phyloP scores from a whole-genome alignment of 2,329 filamentous ascomycete species.

The Microcera coccophila region DNA sequence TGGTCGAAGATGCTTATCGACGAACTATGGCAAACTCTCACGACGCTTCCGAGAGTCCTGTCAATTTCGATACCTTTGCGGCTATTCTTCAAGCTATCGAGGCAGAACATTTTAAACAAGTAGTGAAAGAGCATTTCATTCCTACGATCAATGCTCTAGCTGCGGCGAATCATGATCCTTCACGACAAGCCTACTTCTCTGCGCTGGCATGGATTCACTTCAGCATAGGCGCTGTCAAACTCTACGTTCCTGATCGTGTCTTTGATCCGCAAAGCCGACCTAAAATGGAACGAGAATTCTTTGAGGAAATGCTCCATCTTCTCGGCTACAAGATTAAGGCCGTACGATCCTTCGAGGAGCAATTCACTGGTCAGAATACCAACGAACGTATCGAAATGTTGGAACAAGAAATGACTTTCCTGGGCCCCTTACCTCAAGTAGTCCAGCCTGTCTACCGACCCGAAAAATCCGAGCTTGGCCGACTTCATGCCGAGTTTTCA shows the following conservation, averaged over 20 bases:
- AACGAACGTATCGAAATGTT: conserved; percentile 64
- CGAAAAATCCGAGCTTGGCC: conserved; percentile 59
- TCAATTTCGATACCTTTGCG: conserved; percentile 20
- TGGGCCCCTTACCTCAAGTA: conserved; percentile 64
- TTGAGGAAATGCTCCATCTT: conserved; percentile 50
- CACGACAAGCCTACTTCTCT: conserved; percentile 30
- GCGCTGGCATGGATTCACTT: conserved; percentile 70
- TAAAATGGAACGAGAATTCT: conserved; percentile 60
- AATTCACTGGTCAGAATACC: conserved; percentile 63
- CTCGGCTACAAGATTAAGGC: conserved; percentile 56
- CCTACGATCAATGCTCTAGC: conserved; percentile 45
- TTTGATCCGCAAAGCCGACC: conserved; percentile 75
- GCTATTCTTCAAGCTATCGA: conserved; percentile 26
- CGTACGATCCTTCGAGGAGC: conserved; percentile 61
- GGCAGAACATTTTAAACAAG: conserved; percentile 34
- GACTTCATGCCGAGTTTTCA: conserved; percentile 78
- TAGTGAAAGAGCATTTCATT: conserved; percentile 42
- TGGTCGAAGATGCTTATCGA: conserved; percentile 26
- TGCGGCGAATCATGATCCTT: conserved; percentile 15
- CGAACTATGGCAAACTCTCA: neutral
- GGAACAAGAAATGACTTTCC: conserved; percentile 54
- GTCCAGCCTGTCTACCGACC: conserved; percentile 70
- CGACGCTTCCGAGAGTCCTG: neutral
- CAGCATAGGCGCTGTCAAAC: conserved; percentile 65
- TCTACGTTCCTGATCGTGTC: conserved; percentile 81